phyloP scores from a whole-genome alignment of 768 basidiomycete genomes.

The Rhodosporidiobolus odoratus region DNA sequence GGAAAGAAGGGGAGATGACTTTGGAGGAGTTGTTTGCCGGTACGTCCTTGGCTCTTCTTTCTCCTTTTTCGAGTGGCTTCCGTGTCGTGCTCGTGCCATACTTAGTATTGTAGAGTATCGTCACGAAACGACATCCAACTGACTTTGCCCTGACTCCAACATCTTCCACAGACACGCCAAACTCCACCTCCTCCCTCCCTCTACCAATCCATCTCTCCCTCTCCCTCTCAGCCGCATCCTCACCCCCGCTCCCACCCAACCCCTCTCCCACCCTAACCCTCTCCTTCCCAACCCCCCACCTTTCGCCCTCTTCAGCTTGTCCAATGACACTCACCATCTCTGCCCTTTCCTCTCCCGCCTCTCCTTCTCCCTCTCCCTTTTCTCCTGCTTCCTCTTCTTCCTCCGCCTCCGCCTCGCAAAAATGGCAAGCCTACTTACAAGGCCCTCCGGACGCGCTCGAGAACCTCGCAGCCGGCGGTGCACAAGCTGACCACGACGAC shows the following conservation, averaged over 20 bases:
- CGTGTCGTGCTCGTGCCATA: not conserved
- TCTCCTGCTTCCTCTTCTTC: not conserved
- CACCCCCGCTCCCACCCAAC: not conserved
- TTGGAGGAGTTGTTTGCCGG: slow-evolving; percentile 3
- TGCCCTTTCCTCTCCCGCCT: not conserved
- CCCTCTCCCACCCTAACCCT: not conserved
- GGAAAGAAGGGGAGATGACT: not conserved
- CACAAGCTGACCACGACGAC: too few species aligned
- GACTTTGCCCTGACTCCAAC: not conserved
- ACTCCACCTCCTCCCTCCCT: not conserved
- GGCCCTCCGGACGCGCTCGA: not conserved
- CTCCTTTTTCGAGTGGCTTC: not conserved
- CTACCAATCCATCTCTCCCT: not conserved
- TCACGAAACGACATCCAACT: too few species aligned
- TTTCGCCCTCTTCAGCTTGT: not conserved
- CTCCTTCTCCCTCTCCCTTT: not conserved
- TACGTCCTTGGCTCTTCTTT: not conserved
- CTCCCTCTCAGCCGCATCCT: not conserved
- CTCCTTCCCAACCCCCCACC: not conserved
- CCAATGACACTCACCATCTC: not conserved
- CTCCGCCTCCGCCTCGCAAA: too few species aligned
- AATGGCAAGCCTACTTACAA: not conserved
- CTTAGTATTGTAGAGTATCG: too few species aligned
- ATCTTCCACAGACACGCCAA: not conserved
- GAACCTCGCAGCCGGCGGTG: too few species aligned